Evolutionary conservation across 169 alveolate species (phyloP), one percentile per base, ranked within the genome.

Genomic region (Neospora caninum): DNA sequence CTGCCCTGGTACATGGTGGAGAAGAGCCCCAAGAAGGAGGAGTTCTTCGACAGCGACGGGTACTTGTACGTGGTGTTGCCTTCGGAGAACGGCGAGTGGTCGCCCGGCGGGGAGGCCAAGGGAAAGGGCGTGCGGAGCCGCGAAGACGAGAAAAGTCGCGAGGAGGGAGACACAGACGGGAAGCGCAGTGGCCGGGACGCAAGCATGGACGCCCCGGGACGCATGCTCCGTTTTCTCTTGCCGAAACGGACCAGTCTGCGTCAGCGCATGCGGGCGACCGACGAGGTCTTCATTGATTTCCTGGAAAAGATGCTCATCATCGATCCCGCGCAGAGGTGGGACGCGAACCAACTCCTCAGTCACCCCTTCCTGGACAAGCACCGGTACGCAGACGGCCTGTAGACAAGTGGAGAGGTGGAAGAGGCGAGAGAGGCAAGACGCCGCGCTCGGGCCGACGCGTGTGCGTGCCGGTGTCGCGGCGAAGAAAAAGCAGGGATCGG

Each of bases 1-100:
- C 92, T 97, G 49, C 99, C 99, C 9, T 98, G 97, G 93, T 97
- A 97, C 96, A 97, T 98, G 99, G 97, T 96, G 97, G 96, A 97
- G 84, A 97, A 97, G 67, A 99, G 99, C 36, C 97, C 96, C 88
- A 95, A 96, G 49, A 98, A 96, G 73, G 95, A 97, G 49, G 97
- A 97, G 91, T 97, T 96, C 94, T 97, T 98, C 95, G 98, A 98
- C 39, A 95, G 96, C 49, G 99, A 98, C 95, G 98, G 98, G 54
- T 95, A 97, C 36, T 92, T 98, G 9, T 98, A 97, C 96, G 73
- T 93, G 95, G 98, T 97, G 43, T 42, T 70, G 29, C 84, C 64
- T 25, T 25, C 39, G 42, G 10, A 13, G 38, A 13, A 49, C 89
- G 31, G 89, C 54, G 20, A 29, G 67, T 41, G 69, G 67, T 41